phyloP scores from a whole-genome alignment of 1,284 basidiomycete genomes.

The Anthracocystis panici-leucophaei region DNA sequence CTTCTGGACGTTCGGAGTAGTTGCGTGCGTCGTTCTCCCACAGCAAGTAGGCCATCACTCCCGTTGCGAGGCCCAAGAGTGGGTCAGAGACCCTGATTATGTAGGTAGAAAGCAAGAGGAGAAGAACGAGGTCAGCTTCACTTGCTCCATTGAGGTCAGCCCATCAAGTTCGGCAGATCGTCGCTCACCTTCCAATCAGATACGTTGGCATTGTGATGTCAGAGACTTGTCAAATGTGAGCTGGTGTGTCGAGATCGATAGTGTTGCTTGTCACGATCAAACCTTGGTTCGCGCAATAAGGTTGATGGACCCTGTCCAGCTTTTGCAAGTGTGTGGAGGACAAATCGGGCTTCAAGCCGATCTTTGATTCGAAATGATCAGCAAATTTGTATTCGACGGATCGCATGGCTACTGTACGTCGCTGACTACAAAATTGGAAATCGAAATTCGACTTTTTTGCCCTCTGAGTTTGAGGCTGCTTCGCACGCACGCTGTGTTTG shows the following conservation, averaged over 20 bases:
- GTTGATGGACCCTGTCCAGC: slow-evolving; percentile 1
- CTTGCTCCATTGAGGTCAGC: neutral
- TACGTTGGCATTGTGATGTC: slow-evolving; percentile 31
- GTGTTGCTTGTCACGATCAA: neutral
- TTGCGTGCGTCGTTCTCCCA: slow-evolving; percentile 66
- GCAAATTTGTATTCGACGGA: neutral
- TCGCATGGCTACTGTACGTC: slow-evolving; percentile 35
- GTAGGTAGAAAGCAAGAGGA: neutral
- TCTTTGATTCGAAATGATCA: slow-evolving; percentile 4
- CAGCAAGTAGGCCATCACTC: slow-evolving; percentile 63
- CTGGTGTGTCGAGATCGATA: neutral
- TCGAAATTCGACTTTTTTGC: neutral
- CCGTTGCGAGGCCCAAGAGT: slow-evolving; percentile 61
- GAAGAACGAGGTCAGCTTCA: slow-evolving; percentile 3
- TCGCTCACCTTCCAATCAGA: slow-evolving; percentile 41
- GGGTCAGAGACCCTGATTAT: slow-evolving; percentile 53
- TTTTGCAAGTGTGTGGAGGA: slow-evolving; percentile 1
- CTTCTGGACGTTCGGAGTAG: slow-evolving; percentile 51
- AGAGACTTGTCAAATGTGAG: neutral
- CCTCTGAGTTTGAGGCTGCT: slow-evolving; percentile 1
- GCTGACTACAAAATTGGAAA: neutral
- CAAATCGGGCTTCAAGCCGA: slow-evolving; percentile 3
- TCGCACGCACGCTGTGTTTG: no score
- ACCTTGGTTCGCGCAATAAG: neutral
- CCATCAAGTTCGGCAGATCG: neutral